Percentiles rank a stretch among this genome's conserved stretches.
Conservation (phyloP, 2,329 filamentous ascomycete genomes). For the Paracorniculantispora psalliotae region DNA sequence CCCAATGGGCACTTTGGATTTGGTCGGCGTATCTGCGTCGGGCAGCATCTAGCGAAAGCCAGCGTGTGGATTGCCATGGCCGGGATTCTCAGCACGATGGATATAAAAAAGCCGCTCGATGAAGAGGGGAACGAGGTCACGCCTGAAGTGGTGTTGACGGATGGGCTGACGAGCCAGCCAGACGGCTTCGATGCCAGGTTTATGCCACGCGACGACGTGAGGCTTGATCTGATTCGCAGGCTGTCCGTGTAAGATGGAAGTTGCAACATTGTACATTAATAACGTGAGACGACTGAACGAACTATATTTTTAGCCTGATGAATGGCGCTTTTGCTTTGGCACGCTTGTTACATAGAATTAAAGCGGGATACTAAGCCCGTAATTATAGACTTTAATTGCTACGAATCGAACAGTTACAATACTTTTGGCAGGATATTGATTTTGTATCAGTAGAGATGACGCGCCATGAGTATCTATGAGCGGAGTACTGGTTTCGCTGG, state of each 20-base stretch:
- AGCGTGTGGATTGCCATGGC: constrained; percentile 38
- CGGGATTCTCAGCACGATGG: constrained; percentile 34
- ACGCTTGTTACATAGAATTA: too few species aligned
- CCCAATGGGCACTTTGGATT: constrained; percentile 48
- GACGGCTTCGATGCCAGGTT: constrained; percentile 23
- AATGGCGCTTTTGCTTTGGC: too few species aligned
- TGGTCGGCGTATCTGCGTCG: constrained; percentile 46
- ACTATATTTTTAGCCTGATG: background rate
- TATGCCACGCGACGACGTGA: constrained; percentile 19
- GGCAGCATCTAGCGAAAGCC: constrained; percentile 44
- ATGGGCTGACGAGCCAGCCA: constrained; percentile 25
- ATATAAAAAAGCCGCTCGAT: constrained; percentile 28
- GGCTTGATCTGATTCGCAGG: background rate
- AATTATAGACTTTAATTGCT: too few species aligned
- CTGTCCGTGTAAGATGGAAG: background rate
- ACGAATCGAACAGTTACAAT: too few species aligned
- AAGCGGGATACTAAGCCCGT: too few species aligned
- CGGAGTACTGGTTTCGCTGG: too few species aligned
- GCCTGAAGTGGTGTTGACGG: constrained; percentile 23
- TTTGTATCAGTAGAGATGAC: too few species aligned
- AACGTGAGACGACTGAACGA: too few species aligned
- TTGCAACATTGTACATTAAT: background rate
- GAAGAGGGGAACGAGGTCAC: constrained; percentile 30
- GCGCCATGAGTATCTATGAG: too few species aligned
- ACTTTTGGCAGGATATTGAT: too few species aligned